Evolutionary conservation across 768 basidiomycete genomes (phyloP).

Genomic region (Nidula microcarpa): DNA sequence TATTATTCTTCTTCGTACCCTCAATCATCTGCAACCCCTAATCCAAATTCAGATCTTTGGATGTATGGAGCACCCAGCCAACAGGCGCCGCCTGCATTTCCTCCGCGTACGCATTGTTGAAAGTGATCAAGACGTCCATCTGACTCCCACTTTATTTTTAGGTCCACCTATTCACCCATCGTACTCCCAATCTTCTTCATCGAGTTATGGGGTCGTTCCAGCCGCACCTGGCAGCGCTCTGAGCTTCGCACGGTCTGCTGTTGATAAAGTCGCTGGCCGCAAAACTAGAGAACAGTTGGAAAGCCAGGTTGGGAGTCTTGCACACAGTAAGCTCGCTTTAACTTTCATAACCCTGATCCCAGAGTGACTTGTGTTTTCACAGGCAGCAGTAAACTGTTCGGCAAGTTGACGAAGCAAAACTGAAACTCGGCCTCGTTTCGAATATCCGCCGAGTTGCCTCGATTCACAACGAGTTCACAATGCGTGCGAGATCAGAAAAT

Average conservation of each 20-base stretch:
- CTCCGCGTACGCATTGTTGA: constrained; percentile 23
- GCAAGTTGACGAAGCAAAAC: constrained; percentile 37
- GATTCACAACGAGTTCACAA: too few relatives aligned
- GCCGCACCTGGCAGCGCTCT: constrained; percentile 26
- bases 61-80: constrained; percentile 13
- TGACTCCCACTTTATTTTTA: constrained; percentile 13
- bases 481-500: not conserved
- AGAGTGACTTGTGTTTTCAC: constrained; percentile 6
- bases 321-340: constrained; percentile 43
- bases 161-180: constrained; percentile 18
- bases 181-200: constrained; percentile 13
- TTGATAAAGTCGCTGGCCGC: constrained; percentile 55
- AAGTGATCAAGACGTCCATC: too few relatives aligned
- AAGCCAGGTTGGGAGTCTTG: constrained; percentile 37
- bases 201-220: constrained; percentile 15
- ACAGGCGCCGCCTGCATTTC: constrained; percentile 23
- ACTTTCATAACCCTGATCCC: constrained; percentile 4
- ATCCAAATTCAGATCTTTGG: constrained; percentile 9
- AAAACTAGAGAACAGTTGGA: constrained; percentile 48
- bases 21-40: constrained; percentile 10
- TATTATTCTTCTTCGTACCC: constrained; percentile 10
- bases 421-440: too few relatives aligned
- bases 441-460: too few relatives aligned
- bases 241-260: constrained; percentile 41
- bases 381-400: constrained; percentile 44